Evolutionary conservation across 768 basidiomycete genomes (phyloP), one percentile per base, ranked within the genome.

Genomic region (Phylloporus sp.): DNA sequence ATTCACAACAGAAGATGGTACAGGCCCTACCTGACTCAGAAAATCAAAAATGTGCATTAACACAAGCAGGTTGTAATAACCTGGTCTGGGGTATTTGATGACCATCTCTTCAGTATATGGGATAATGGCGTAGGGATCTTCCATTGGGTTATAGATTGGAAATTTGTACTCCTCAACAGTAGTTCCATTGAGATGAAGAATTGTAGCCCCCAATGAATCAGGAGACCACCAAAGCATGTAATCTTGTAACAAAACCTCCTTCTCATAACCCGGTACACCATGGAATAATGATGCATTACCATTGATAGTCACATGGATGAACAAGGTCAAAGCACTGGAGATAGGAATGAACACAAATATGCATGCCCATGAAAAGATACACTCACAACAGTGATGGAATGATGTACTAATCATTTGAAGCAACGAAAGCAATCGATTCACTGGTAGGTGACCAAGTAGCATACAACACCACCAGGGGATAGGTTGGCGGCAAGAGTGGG

Each of bases 211-310:
- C 3, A 66, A 58, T 0, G 72, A 69, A 45, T 72, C 61, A 4
- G 95, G 95, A 10, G 89, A 87, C 88, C 90, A 98, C 93, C 93
- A 98, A 5, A 95, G 73, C 0, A 93, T 84, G 43, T 68, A 82
- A 63, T 93, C 81, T 34, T 71, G 64, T 4, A 76, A 72, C 59
- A 93, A 88, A 22, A 97, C 82, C 65, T 97, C 93, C 64, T 95
- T 91, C 67, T 95, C 93, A 67, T 95, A 95, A 66, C 95, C 93
- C 0, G 93, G 91, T 2, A 97, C 88, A 7, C 97, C 97, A 61
- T 97, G 84, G 76, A 98, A 97, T 15, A 95, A 76, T 0, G 88
- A 86, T 0, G 82, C 77, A 46, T 86, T 89, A 0, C 97, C 97
- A 13, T 85, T 81, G 1, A 75, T 72, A 2, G 95, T 99, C 10